These are phyloP conservation scores for Phytophthora pini DNA, from an alignment of 352 stramenopile genomes.

Conservation along the genomic window DNA sequence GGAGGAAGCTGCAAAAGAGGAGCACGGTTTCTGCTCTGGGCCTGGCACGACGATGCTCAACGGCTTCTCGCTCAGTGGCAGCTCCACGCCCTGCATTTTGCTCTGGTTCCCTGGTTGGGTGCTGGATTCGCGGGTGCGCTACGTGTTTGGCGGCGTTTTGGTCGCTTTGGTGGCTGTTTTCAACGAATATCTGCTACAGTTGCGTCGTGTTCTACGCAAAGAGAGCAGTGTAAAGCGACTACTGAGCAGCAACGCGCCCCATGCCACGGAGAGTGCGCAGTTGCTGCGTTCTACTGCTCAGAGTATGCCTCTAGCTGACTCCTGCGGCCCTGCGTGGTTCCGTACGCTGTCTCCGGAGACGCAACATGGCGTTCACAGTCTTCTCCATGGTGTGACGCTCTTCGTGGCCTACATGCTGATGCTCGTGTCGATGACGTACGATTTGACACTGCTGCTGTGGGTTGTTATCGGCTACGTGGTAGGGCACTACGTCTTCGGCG, in stretches of 20 bases:
- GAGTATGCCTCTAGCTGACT: constrained; percentile 36
- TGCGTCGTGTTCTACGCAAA: constrained; percentile 70
- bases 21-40: constrained; percentile 57
- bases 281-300: constrained; percentile 51
- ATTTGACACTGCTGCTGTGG: constrained; percentile 65
- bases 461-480: constrained; percentile 63
- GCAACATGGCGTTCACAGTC: constrained; percentile 57
- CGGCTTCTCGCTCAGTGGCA: constrained; percentile 58
- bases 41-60: constrained; percentile 81
- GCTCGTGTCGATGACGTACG: constrained; percentile 85
- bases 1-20: constrained; percentile 6
- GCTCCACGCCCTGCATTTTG: constrained; percentile 60
- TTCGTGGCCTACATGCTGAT: constrained; percentile 82
- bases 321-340: constrained; percentile 61
- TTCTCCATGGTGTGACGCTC: constrained; percentile 68
- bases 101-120: constrained; percentile 83
- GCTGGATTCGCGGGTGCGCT: constrained; percentile 58
- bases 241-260: constrained; percentile 15
- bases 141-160: constrained; percentile 56
- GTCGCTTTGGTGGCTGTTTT: constrained; percentile 68
- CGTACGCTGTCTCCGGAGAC: constrained; percentile 53
- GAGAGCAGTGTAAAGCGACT: constrained; percentile 64
- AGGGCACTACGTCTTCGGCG: constrained; percentile 73
- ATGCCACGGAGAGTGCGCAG: constrained; percentile 43
- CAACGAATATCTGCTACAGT: constrained; percentile 77